Conservation (phyloP, 1,139 yeast genomes). For the Geotrichum siamense region DNA sequence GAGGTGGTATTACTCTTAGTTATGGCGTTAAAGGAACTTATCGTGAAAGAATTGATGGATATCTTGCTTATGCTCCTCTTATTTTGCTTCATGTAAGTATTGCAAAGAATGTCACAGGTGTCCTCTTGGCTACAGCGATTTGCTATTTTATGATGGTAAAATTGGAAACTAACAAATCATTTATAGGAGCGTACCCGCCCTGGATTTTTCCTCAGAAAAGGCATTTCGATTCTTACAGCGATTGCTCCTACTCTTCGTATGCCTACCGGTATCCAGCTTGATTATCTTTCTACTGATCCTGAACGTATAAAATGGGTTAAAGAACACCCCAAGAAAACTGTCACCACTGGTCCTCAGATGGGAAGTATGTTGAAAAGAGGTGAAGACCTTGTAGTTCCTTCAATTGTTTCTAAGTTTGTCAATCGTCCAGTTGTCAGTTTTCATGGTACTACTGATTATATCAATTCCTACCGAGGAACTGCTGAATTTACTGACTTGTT, state of each 20-base stretch:
- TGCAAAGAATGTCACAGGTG: constrained; percentile 6
- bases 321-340: constrained; percentile 32
- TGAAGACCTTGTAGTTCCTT: constrained; percentile 41
- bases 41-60: constrained; percentile 48
- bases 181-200: constrained; percentile 44
- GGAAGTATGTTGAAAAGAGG: constrained; percentile 66
- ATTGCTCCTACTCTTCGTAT: constrained; percentile 49
- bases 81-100: constrained; percentile 42
- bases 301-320: constrained; percentile 24
- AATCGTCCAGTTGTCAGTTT: constrained; percentile 44
- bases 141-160: constrained; percentile 10
- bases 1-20: constrained; percentile 75
- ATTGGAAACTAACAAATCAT: neutral
- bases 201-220: constrained; percentile 39
- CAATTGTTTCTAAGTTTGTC: constrained; percentile 41
- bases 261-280: constrained; percentile 49
- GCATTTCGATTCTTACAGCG: constrained; percentile 45
- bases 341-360: constrained; percentile 47
- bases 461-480: constrained; percentile 53
- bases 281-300: constrained; percentile 49
- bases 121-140: neutral
- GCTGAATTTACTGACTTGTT: constrained; percentile 41
- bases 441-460: constrained; percentile 48
- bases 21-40: constrained; percentile 64
- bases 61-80: constrained; percentile 62